Evolutionary conservation across 2,329 filamentous ascomycete species (phyloP), one percentile per base, ranked within the genome.

Genomic region (Thermothelomyces thermophilus): DNA sequence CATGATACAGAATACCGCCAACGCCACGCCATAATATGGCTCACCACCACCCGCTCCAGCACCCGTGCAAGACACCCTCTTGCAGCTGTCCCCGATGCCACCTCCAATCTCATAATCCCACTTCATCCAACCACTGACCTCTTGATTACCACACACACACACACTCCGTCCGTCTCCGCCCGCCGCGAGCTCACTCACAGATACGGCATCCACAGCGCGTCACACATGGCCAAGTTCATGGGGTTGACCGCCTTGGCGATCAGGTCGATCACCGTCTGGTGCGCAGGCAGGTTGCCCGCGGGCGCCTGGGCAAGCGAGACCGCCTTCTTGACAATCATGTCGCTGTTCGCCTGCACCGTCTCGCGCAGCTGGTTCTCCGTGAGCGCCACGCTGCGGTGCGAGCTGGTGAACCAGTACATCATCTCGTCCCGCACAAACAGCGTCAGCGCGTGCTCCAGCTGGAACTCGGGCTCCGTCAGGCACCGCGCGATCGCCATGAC

Each of bases 351-450:
- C 60, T 70, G 67, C 39, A 77, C 74, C 57, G 80, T 73, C 52
- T 89, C 84, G 24, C 86, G 73, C 48, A 91, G 72, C 64, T 85
- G 80, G 5, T 75, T 74, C 33, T 86, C 81, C 36, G 76, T 79
- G 59, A 85, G 73, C 14, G 68, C 66, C 22, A 70, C 66, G 5
- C 72, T 68, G 40, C 89, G 81, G 64, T 95, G 87, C 56, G 73
- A 80, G 57, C 83, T 86, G 2, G 87, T 94, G 60, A 90, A 90
- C 93, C 93, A 98, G 71, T 90, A 94, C 58, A 91, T 90, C 79
- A 98, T 94, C 70, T 99, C 93, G 63, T 99, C 93, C 6, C 93
- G 83, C 55, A 99, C 93, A 67, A 97, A 97, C 52, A 99, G 80
- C 50, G 85, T 88, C 43, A 99, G 79, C 53, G 94, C 89, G 68